Base-by-base conservation (phyloP, 2,329 filamentous ascomycete species). In the Aureobasidium musti region DNA sequence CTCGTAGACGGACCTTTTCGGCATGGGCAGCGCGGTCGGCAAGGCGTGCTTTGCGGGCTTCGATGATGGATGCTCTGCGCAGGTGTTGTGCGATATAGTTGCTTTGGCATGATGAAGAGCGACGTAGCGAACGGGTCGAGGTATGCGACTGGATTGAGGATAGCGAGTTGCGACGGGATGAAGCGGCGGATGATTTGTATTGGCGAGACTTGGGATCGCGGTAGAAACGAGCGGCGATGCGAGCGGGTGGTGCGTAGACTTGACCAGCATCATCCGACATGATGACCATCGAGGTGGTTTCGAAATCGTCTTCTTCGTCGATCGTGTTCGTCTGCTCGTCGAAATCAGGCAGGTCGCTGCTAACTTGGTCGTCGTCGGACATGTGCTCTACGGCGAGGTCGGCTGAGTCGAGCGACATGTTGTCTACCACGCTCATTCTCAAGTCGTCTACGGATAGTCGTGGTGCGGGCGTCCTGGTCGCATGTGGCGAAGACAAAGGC, bases 11-110 rank as follows among this genome's bases (percentile, higher is more conserved):
- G 19, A 95, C 91, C 75, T 93, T 91, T 77, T 95, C 91, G 26
- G 89, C 91, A 77, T 95, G 91, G 8, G 89, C 89, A 33, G 91
- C 91, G 66, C 91, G 83, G 76, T 93, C 91, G 65, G 91, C 91
- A 21, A 95, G 83, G 23, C 91, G 86, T 17, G 91, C 90, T 75
- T 91, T 92, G 68, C 91, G 88, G 71, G 89, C 89, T 76, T 93
- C 91, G 69, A 94, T 85, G 67, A 94, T 93, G 19, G 89, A 91
- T 57, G 90, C 88, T 63, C 91, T 87, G 50, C 91, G 90, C 66
- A 92, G 82, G 74, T 92, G 90, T 75, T 92, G 90, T 66, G 90
- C 90, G 65, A 92, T 82, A 77, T 91, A 85, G 75, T 90, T 91
- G 81, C 88, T 92, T 78, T 92, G 89, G 23, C 86, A 84, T n/a